Percentiles rank a stretch among this genome's conserved stretches.
phyloP scores from a whole-genome alignment of 371 early-diverging fungal genomes.

The Modicella reniformis region DNA sequence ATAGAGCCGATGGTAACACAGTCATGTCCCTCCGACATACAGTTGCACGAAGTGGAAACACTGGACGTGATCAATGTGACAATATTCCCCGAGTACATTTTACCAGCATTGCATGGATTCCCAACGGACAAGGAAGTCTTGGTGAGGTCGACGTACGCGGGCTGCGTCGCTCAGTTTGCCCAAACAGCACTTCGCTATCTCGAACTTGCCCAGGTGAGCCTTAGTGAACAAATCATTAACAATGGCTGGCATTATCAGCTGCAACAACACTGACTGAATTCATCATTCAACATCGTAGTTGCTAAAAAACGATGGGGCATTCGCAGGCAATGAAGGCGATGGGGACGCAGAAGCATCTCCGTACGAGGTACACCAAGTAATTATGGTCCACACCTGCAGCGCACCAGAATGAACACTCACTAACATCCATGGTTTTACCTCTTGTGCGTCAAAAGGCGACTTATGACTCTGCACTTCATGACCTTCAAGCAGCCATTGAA shows the following conservation, averaged over 20 bases:
- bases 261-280: too few relatives aligned
- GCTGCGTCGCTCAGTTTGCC: constrained; percentile 80
- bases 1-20: background rate
- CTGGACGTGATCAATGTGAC: constrained; percentile 84
- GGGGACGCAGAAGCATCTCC: constrained; percentile 66
- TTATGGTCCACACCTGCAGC: background rate
- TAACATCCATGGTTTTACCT: background rate
- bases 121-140: constrained; percentile 76
- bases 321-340: constrained; percentile 65
- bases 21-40: background rate
- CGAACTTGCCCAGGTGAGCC: constrained; percentile 70
- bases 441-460: constrained; percentile 59
- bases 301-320: constrained; percentile 66
- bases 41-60: constrained; percentile 81
- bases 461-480: constrained; percentile 78
- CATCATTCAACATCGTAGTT: constrained; percentile 61
- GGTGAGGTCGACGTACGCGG: constrained; percentile 86
- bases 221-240: background rate
- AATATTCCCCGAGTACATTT: constrained; percentile 90
- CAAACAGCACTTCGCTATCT: constrained; percentile 81
- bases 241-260: background rate
- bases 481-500: constrained; percentile 78
- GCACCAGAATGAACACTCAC: too few relatives aligned
- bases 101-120: constrained; percentile 79
- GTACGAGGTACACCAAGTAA: constrained; percentile 62